phyloP scores from a whole-genome alignment of 768 basidiomycete genomes.

The Sporobolomyces phaffii region DNA sequence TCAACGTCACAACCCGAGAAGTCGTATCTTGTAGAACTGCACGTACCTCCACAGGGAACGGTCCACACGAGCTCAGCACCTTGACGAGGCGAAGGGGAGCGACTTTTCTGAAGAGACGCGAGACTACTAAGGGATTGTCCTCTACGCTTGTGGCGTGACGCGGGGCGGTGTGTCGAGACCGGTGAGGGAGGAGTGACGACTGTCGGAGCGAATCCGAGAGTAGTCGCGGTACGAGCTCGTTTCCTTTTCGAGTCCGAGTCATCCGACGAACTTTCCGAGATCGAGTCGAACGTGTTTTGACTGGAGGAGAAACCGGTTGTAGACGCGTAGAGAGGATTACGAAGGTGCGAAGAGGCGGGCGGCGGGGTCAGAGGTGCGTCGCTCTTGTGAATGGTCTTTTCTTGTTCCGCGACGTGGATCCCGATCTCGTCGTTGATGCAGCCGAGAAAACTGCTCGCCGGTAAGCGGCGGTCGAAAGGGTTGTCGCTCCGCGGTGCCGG shows the following conservation, averaged over 20 bases:
- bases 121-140: constrained; percentile 15
- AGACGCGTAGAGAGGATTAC: background rate
- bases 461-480: constrained; percentile 7
- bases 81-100: background rate
- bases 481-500: constrained; percentile 49
- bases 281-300: background rate
- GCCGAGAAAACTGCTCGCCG: constrained; percentile 73
- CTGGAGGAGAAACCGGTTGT: background rate
- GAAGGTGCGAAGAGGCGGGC: background rate
- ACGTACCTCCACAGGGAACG: constrained; percentile 75
- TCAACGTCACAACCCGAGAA: background rate
- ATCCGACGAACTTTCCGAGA: background rate
- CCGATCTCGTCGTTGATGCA: constrained; percentile 93
- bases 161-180: constrained; percentile 58
- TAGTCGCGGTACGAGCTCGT: constrained; percentile 33
- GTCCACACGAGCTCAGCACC: constrained; percentile 58
- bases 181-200: background rate
- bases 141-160: constrained; percentile 49
- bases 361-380: background rate
- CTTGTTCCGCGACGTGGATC: constrained; percentile 76
- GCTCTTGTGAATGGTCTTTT: constrained; percentile 54
- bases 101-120: background rate
- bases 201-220: background rate
- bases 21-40: constrained; percentile 13
- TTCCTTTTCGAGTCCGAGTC: constrained; percentile 15